These are phyloP conservation scores for Amoeboaphelidium protococcarum DNA, from an alignment of 371 early-diverging fungal species.

Conservation along the genomic window DNA sequence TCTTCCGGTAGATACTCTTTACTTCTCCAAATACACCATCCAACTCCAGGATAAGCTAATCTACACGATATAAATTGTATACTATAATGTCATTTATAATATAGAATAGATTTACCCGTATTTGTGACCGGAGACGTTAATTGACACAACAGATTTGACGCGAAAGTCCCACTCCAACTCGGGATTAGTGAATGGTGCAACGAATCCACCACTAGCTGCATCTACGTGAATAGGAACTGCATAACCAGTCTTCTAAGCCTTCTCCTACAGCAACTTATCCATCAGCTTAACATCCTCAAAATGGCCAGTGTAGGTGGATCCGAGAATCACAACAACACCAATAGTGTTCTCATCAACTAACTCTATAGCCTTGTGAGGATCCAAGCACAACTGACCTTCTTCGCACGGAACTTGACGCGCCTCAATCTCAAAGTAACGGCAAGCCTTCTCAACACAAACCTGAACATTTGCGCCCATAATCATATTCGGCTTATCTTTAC, in stretches of 20 bases:
- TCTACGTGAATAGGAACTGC: conserved; percentile 41
- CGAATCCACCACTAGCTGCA: conserved; percentile 47
- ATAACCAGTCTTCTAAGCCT: conserved; percentile 21
- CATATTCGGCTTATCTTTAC: conserved; percentile 32
- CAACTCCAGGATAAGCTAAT: conserved; percentile 16
- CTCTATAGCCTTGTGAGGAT: conserved; percentile 23
- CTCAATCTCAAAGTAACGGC: conserved; percentile 41
- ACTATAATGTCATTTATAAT: background rate
- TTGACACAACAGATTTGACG: background rate
- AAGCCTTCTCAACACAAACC: conserved; percentile 30
- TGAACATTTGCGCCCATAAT: conserved; percentile 41
- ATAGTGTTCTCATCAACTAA: conserved; percentile 47
- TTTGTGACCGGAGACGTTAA: conserved; percentile 26
- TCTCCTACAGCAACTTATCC: conserved; percentile 24
- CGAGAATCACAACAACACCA: conserved; percentile 35
- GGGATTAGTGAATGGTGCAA: conserved; percentile 43
- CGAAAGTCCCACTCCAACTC: conserved; percentile 44
- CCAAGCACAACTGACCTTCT: conserved; percentile 18
- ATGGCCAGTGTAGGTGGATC: conserved; percentile 52
- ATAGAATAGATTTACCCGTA: conserved; percentile 36
- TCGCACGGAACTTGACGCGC: conserved; percentile 26
- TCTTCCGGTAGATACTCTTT: conserved; percentile 29
- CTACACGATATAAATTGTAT: background rate
- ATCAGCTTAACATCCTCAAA: conserved; percentile 40
- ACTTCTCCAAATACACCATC: conserved; percentile 37